Base-by-base conservation (phyloP, 1,284 basidiomycete genomes). In the Rhodotorula sp. region DNA sequence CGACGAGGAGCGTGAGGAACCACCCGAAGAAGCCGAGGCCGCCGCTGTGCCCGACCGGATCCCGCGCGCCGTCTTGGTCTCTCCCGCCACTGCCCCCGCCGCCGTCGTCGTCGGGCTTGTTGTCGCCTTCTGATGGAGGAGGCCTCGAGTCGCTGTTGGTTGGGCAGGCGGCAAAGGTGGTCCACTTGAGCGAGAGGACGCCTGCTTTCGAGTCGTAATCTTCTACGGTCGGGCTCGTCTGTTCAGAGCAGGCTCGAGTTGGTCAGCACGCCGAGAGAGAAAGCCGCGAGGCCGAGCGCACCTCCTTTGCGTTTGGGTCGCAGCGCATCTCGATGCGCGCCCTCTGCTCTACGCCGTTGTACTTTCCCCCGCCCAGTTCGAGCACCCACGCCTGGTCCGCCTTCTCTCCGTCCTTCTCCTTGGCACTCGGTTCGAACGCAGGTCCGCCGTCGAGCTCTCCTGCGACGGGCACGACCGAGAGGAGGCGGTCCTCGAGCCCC, bases 1-100 rank as follows among this genome's bases (percentile, higher is more conserved):
- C 79, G 44, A 91, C 72, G 25, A 92, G 78, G 90, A 91, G 83
- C 41, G 91, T 83, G 84, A 92, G 90, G 84, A 92, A 92, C 74
- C 74, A 76, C 4, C 66, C 66, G 53, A 92, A 82, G 25, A 90
- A 90, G 77, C 88, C 90, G 16, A 90, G 88, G n/a, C 88, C 85
- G 4, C 77, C 67, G 78, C 83, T 48, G 55, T 27, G 27, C 17
- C 49, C 62, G 21, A 60, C 54, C 75, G 65, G 79, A 27, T 70
- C 60, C 78, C 61, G 61, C 25, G 46, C 58, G 25, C 58, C 34
- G 34, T 34, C 34, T n/a, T n/a, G n/a, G n/a, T n/a, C n/a, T n/a
- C 34, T 34, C 34, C 34, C 34, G 34, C n/a, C n/a, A n/a, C n/a
- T n/a, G 34, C 5, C 80, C 80, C 44, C 25, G 46, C 58, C 58